A percentile compares a stretch with the other conserved stretches of the same genome.
Conservation (phyloP, 2,329 filamentous ascomycete species). For the Harringtonia aguacate region DNA sequence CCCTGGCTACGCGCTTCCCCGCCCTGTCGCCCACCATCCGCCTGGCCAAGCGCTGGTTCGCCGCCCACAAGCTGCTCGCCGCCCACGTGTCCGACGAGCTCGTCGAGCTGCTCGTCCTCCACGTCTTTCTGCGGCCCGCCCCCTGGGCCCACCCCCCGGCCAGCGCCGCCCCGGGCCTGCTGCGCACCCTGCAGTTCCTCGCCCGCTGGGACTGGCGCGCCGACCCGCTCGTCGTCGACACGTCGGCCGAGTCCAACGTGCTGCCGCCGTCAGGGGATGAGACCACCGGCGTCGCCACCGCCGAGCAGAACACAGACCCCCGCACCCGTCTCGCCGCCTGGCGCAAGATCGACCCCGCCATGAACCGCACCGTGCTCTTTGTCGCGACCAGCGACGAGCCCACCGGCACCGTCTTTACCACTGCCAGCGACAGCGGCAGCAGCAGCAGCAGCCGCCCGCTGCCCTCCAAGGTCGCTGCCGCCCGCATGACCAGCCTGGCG, state of each 20-base stretch:
- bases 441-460: conserved; percentile 28
- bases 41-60: conserved; percentile 83
- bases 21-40: conserved; percentile 74
- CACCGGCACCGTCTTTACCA: conserved; percentile 72
- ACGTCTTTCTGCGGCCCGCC: conserved; percentile 69
- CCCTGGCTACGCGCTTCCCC: conserved; percentile 69
- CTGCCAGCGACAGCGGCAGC: too few species aligned
- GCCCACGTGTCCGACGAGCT: conserved; percentile 69
- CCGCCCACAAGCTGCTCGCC: conserved; percentile 66
- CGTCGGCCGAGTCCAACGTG: too few species aligned
- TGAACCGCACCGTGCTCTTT: conserved; percentile 76
- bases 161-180: conserved; percentile 67
- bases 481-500: conserved; percentile 72
- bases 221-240: conserved; percentile 72
- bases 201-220: conserved; percentile 87
- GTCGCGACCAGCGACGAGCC: conserved; percentile 69
- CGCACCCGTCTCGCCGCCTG: conserved; percentile 65
- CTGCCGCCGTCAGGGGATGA: background rate
- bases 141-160: conserved; percentile 74
- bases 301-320: background rate
- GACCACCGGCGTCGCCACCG: conserved; percentile 24
- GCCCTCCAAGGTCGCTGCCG: conserved; percentile 74
- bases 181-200: conserved; percentile 69
- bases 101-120: conserved; percentile 71
- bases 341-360: conserved; percentile 77